Evolutionary conservation across 352 stramenopile species (phyloP), one percentile per base, ranked within the genome.

Genomic region (Lagenidium giganteum): DNA sequence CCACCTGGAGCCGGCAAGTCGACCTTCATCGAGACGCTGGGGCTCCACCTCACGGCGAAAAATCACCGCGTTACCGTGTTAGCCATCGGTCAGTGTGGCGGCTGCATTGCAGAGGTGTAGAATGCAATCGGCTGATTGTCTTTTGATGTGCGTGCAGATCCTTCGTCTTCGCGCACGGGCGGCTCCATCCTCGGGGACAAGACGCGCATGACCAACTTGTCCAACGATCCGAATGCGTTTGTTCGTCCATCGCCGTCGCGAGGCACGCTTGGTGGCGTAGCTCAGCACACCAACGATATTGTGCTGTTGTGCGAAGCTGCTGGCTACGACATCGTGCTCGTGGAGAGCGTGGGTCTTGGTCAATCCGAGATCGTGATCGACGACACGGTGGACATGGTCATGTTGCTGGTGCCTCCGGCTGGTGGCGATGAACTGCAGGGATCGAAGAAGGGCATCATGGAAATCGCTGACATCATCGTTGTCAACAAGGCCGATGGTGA

Each of bases 391-490:
- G 96, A 99, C 65, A 95, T 98, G 76, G 70, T 98, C 20, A 81
- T 98, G 58, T 76, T 99, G 33, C 50, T 99, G 17, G 70, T 98
- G 23, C 87, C 95, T 12, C 96, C 96, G 2, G 95, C 84, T n/a
- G 90, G 89, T 21, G 96, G 96, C 12, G 96, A 99, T 63, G 93
- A 97, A 47, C 65, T 98, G 22, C 96, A 99, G 64, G 96, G 92
- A 13, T 88, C 88, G n/a, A 99, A 99, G 70, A 99, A 98, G 48
- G 96, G 96, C 12, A 98, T 99, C 64, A 95, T 99, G 48, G 96
- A 99, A 67, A 90, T 98, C 31, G 95, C 95, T 7, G 95, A 99
- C 56, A 76, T 98, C 17, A 66, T 99, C 20, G 86, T 98, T 8
- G 93, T 99, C 13, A 99, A 98, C 64, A 99, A 99, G 63, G 90